Evolutionary conservation across 2,329 filamentous ascomycete species (phyloP).

Genomic region (Fusarium palustre): DNA sequence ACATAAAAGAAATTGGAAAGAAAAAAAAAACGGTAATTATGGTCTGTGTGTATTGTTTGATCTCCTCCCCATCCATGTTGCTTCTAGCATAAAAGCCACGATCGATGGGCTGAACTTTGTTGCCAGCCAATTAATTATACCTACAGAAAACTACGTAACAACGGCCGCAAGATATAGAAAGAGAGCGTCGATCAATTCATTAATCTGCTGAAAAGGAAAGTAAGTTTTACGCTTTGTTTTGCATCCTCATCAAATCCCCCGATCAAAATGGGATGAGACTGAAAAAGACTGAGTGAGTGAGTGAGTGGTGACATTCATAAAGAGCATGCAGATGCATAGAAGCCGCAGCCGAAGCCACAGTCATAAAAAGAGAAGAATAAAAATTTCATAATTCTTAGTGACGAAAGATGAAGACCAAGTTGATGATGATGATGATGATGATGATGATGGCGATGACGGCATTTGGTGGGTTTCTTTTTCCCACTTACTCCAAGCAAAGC

Average conservation of each 20-base stretch:
- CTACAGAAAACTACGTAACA: not conserved
- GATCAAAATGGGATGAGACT: no score
- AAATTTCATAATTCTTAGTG: not conserved
- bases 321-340: conserved; percentile 36
- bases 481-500: conserved; percentile 5
- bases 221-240: not conserved
- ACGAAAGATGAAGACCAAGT: conserved; percentile 5
- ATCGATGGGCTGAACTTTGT: conserved; percentile 35
- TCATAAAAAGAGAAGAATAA: not conserved
- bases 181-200: not conserved
- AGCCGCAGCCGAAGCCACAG: not conserved
- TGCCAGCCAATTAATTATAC: not conserved
- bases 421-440: conserved; percentile 28
- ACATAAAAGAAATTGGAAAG: not conserved
- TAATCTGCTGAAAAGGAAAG: not conserved
- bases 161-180: not conserved
- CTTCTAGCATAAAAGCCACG: conserved; percentile 14
- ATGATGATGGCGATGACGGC: conserved; percentile 36
- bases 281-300: not conserved
- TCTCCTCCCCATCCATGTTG: conserved; percentile 5
- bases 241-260: no score
- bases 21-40: not conserved
- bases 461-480: conserved; percentile 12
- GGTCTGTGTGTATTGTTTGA: conserved; percentile 22
- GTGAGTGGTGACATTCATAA: conserved; percentile 15